Conservation (phyloP, 495 filamentous ascomycete genomes). For the Xylaria intraflava region DNA sequence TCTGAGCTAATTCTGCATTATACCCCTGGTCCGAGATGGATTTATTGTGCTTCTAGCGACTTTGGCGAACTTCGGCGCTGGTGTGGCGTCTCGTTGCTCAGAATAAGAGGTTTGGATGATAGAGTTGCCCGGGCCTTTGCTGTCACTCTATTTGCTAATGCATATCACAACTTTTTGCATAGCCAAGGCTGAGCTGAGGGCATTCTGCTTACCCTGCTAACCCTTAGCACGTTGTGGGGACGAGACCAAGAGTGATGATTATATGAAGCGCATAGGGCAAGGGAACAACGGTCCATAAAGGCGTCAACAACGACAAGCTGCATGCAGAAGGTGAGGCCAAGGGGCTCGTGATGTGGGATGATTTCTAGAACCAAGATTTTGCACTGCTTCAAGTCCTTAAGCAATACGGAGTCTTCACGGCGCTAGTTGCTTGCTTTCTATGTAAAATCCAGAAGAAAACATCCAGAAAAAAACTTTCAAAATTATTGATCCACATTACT, state of each 20-base stretch:
- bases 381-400: neutral
- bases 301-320: neutral
- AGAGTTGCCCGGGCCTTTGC: neutral
- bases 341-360: neutral
- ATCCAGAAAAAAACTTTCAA: neutral
- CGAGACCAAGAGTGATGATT: conserved; percentile 4
- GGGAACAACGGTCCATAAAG: neutral
- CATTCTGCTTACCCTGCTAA: neutral
- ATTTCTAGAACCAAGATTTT: conserved; percentile 2
- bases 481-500: neutral
- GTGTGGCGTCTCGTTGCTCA: conserved; percentile 18
- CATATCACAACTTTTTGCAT: conserved; percentile 3
- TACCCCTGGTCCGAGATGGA: conserved; percentile 27
- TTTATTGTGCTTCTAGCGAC: conserved; percentile 21
- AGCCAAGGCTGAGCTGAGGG: neutral
- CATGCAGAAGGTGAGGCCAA: neutral
- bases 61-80: conserved; percentile 16
- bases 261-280: conserved; percentile 2
- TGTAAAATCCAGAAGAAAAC: neutral
- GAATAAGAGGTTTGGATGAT: conserved; percentile 1
- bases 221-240: neutral
- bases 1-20: conserved; percentile 25
- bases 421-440: neutral
- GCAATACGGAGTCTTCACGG: neutral
- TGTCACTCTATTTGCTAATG: conserved; percentile 1